A percentile compares a stretch with the other conserved stretches of the same genome.
phyloP scores from a whole-genome alignment of 306 rosid genomes.

The Cucumis melo region DNA sequence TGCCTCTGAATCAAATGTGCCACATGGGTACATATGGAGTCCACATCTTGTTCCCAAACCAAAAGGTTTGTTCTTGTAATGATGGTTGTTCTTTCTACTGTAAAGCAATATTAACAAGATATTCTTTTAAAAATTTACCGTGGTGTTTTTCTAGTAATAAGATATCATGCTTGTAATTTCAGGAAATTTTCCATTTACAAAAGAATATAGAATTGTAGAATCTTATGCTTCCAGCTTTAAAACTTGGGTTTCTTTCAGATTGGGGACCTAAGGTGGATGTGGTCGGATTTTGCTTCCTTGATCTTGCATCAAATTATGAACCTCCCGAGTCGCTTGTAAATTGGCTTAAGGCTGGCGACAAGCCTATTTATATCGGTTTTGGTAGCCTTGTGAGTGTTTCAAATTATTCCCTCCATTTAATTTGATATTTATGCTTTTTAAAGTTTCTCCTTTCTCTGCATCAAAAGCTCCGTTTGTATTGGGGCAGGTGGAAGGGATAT shows the following conservation, averaged over 20 bases:
- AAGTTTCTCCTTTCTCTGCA: not conserved
- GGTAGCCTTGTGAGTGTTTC: constrained; percentile 77
- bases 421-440: not conserved
- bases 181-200: not conserved
- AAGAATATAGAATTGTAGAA: not conserved
- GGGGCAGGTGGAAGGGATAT: not conserved
- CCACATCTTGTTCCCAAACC: constrained; percentile 99
- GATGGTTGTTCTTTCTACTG: not conserved
- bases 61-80: constrained; percentile 41
- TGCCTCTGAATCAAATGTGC: constrained; percentile 75
- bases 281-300: constrained; percentile 99
- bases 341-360: constrained; percentile 87
- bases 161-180: not conserved
- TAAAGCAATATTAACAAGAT: not conserved
- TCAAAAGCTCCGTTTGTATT: not conserved
- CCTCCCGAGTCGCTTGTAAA: constrained; percentile 69
- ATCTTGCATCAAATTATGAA: constrained; percentile 90
- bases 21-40: constrained; percentile 98
- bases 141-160: not conserved
- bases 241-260: constrained; percentile 43
- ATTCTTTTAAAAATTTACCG: not conserved
- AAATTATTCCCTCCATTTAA: not conserved
- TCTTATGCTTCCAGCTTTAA: not conserved
- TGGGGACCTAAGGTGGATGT: constrained; percentile 97
- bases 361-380: constrained; percentile 85